These are phyloP conservation scores for Zygosaccharomyces sapae DNA, from an alignment of 1,139 yeast genomes.

Conservation along the genomic window DNA sequence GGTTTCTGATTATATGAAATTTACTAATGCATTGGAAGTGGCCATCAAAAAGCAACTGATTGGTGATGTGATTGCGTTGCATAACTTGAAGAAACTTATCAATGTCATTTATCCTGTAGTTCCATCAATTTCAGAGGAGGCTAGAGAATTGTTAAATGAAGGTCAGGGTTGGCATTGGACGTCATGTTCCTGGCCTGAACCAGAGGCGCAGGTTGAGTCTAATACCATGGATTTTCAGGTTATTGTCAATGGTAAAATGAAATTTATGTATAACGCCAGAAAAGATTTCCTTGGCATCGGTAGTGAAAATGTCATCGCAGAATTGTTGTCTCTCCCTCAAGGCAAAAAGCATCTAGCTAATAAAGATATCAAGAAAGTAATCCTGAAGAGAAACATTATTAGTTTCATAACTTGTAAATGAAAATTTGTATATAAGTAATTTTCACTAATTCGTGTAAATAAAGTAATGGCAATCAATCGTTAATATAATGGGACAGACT, in stretches of 20 bases:
- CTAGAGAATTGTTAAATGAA: constrained; percentile 54
- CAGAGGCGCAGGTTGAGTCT: constrained; percentile 40
- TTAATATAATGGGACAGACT: constrained; percentile 35
- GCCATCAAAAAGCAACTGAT: constrained; percentile 40
- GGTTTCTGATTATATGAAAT: constrained; percentile 84
- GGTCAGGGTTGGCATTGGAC: constrained; percentile 40
- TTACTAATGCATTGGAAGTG: constrained; percentile 53
- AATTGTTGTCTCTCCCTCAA: constrained; percentile 26
- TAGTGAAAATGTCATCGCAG: constrained; percentile 39
- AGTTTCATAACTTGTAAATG: constrained; percentile 30
- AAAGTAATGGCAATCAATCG: constrained; percentile 2
- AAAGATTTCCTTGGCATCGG: constrained; percentile 37
- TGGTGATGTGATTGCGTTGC: constrained; percentile 37
- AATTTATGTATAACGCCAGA: constrained; percentile 44
- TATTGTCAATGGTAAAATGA: constrained; percentile 66
- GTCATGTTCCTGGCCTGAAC: constrained; percentile 57
- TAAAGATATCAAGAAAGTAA: constrained; percentile 39
- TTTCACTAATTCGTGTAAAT: constrained; percentile 17
- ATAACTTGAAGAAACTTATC: constrained; percentile 54
- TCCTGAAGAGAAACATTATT: constrained; percentile 39
- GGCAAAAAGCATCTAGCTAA: constrained; percentile 37
- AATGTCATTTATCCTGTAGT: constrained; percentile 39
- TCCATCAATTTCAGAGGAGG: constrained; percentile 80
- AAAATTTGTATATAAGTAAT: constrained; percentile 3
- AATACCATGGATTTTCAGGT: constrained; percentile 45